Conservation (phyloP, 202 grass and related monocot species). For the Alloteropsis angusta region DNA sequence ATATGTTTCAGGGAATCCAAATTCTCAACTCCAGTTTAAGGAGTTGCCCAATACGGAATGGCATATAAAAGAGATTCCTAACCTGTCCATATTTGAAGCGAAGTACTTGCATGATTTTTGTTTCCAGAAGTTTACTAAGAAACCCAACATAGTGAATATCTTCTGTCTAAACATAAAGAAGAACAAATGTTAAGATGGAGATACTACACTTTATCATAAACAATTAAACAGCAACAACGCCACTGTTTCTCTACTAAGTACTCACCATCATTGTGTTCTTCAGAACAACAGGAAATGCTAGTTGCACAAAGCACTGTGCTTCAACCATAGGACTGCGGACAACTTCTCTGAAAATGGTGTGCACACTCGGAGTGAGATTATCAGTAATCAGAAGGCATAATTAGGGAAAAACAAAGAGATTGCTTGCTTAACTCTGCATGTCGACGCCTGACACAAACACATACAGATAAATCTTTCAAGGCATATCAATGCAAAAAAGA, state of each 20-base stretch:
- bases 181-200: slow-evolving; percentile 14
- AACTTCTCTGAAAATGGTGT: slow-evolving; percentile 66
- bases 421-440: slow-evolving; percentile 7
- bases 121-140: slow-evolving; percentile 96
- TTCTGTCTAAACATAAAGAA: slow-evolving; percentile 51
- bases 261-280: slow-evolving; percentile 83
- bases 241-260: slow-evolving; percentile 34
- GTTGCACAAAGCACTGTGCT: slow-evolving; percentile 95
- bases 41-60: slow-evolving; percentile 5
- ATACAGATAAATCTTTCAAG: slow-evolving; percentile 1
- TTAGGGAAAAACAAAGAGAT: slow-evolving; percentile 18
- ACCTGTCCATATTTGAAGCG: slow-evolving; percentile 99
- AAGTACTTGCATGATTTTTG: slow-evolving; percentile 97
- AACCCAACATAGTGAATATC: slow-evolving; percentile 98
- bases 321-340: slow-evolving; percentile 97
- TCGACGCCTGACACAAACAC: background rate
- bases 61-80: slow-evolving; percentile 8
- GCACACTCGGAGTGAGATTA: slow-evolving; percentile 11
- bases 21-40: slow-evolving; percentile 20
- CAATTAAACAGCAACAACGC: background rate
- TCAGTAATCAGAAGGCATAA: slow-evolving; percentile 12
- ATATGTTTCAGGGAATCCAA: slow-evolving; percentile 20
- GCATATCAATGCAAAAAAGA: slow-evolving; percentile 21
- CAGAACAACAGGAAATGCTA: slow-evolving; percentile 80
- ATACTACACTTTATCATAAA: background rate